Conservation (phyloP, 805 yeast genomes). For the Yarrowia porcina region DNA sequence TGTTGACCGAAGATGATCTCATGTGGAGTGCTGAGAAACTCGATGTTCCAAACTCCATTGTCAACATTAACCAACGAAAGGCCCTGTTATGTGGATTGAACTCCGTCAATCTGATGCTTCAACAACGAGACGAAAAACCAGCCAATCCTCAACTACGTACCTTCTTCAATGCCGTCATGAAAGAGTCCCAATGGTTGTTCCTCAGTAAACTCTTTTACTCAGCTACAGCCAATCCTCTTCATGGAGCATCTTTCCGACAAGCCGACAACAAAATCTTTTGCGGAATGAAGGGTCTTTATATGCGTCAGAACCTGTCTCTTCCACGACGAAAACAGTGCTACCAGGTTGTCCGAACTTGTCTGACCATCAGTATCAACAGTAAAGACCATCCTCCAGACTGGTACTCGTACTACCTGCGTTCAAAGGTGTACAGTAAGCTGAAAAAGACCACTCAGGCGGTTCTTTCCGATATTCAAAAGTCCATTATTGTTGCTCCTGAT, state of each 20-base stretch:
- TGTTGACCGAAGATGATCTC: conserved; percentile 79
- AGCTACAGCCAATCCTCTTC: conserved; percentile 38
- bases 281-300: conserved; percentile 33
- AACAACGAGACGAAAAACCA: conserved; percentile 18
- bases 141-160: background rate
- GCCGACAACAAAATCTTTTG: conserved; percentile 47
- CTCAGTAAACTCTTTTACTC: conserved; percentile 55
- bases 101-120: conserved; percentile 53
- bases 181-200: conserved; percentile 49
- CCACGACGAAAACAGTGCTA: conserved; percentile 31
- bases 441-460: conserved; percentile 39
- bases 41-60: conserved; percentile 41
- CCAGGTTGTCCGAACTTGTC: conserved; percentile 40
- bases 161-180: conserved; percentile 26
- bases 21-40: conserved; percentile 90
- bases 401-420: conserved; percentile 55
- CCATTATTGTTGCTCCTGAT: conserved; percentile 31
- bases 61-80: conserved; percentile 66
- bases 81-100: conserved; percentile 69
- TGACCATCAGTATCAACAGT: conserved; percentile 49
- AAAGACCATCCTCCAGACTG: conserved; percentile 51
- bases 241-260: conserved; percentile 50
- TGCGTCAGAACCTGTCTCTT: conserved; percentile 26
- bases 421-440: conserved; percentile 58
- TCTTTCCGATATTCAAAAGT: conserved; percentile 43